Base-by-base conservation (phyloP, 2,329 filamentous ascomycete genomes). In the Xenoacremonium recifei region DNA sequence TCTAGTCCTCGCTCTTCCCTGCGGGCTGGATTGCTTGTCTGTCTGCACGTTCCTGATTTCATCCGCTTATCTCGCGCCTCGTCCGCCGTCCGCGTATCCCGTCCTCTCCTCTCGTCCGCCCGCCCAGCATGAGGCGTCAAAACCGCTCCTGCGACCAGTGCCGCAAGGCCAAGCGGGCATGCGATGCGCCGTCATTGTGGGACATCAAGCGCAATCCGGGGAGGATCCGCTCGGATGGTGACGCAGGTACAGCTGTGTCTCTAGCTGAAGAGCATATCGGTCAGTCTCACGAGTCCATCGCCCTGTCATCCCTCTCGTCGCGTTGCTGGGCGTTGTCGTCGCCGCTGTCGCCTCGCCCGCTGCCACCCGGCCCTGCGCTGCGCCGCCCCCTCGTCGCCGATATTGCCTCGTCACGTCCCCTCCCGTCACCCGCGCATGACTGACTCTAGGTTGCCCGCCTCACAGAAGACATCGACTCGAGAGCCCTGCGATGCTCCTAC, bases 121-220 rank as follows among this genome's bases (percentile, higher is more conserved):
- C 18, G 35, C 23, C 49, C 33, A 50, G 21, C 25, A 58, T 58
- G 55, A 58, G 55, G 47, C 55, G 55, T 29, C 55, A 58, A 30
- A 58, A 58, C 41, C 55, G 55, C 21, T 58, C 55, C 40, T 58
- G 55, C 48, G 55, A 58, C 37, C 55, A 58, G 48, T 58, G 55
- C 45, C 53, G 55, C 37, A 58, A 58, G 51, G 55, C 55, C 44
- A 58, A 58, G 45, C 51, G 55, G 40, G 55, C 55, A 47, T 58
- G 55, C 45, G 55, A 58, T 41, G 55, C 55, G 50, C 55, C 55
- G 16, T 58, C 55, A 6, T 34, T 58, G n/a, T 58, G 55, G 55
- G 55, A 58, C 16, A 58, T 58, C 16, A 55, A 58, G 31, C 54
- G 55, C 45, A 58, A 58, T 41, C 39, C 53, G 3, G 55, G 55